Percentiles rank a stretch among this genome's conserved stretches.
These are phyloP conservation scores for Nidula niveotomentosa DNA, from an alignment of 1,284 basidiomycete species.

Conservation along the genomic window DNA sequence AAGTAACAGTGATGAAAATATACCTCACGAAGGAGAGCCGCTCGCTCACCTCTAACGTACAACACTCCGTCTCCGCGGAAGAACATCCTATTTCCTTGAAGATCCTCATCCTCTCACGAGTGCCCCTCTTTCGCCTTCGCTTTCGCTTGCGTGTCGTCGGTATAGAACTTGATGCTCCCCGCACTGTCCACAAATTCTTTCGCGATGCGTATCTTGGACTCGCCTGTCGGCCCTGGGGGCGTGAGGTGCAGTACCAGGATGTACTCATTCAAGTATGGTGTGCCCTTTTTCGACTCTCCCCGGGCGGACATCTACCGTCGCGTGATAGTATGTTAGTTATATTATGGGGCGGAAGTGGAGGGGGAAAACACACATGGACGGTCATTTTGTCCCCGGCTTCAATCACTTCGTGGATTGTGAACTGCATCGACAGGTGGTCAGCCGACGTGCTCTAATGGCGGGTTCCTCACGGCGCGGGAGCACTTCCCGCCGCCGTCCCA, in stretches of 20 bases:
- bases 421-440: constrained; percentile 11
- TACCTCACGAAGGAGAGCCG: no score
- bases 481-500: not conserved
- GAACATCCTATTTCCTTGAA: no score
- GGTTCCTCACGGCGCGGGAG: no score
- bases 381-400: constrained; percentile 30
- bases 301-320: constrained; percentile 12
- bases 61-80: no score
- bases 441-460: no score
- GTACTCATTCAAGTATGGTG: constrained; percentile 29
- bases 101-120: no score
- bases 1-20: no score
- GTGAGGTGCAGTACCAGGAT: constrained; percentile 29
- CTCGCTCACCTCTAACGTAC: no score
- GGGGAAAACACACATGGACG: constrained; percentile 26
- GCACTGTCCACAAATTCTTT: constrained; percentile 36
- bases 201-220: constrained; percentile 28
- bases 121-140: constrained; percentile 3
- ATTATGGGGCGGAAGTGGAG: constrained; percentile 2
- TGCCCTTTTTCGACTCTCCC: constrained; percentile 25
- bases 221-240: constrained; percentile 11
- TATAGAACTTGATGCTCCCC: constrained; percentile 25
- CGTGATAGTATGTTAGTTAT: constrained; percentile 12
- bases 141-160: constrained; percentile 19
- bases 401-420: constrained; percentile 31